Evolutionary conservation across 1,284 basidiomycete genomes (phyloP).

Genomic region (Apiotrichum porosum): DNA sequence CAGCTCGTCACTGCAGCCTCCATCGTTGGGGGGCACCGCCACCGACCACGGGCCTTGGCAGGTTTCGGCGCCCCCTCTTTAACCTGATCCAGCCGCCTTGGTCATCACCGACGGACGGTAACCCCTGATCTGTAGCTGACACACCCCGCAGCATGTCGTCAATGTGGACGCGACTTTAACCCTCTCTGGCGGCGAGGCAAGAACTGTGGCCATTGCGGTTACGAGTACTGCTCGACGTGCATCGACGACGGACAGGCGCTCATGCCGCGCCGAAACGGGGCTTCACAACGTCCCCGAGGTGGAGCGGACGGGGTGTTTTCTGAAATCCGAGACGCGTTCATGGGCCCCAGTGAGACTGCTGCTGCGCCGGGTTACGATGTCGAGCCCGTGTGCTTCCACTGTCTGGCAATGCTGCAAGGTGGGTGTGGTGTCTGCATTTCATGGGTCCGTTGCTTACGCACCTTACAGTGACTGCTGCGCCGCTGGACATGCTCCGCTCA

Average conservation of each 20-base stretch:
- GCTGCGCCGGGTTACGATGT: constrained; percentile 40
- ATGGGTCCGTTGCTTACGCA: constrained; percentile 4
- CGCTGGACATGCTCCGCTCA: constrained; percentile 31
- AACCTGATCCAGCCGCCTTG: background rate
- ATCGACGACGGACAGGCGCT: constrained; percentile 44
- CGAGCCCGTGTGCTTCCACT: constrained; percentile 42
- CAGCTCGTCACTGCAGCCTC: background rate
- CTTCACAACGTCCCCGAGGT: background rate
- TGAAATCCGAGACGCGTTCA: constrained; percentile 27
- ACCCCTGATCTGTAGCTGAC: too few relatives aligned
- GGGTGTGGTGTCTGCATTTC: constrained; percentile 12
- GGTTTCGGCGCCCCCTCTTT: too few relatives aligned
- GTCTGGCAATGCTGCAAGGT: constrained; percentile 46
- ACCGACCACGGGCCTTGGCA: background rate
- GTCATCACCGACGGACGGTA: too few relatives aligned
- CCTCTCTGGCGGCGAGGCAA: constrained; percentile 40
- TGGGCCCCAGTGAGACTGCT: too few relatives aligned
- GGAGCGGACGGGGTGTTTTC: constrained; percentile 17
- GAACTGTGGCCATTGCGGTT: constrained; percentile 46
- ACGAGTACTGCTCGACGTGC: constrained; percentile 44
- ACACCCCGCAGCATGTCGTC: constrained; percentile 32
- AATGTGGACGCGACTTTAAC: constrained; percentile 46
- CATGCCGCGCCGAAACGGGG: constrained; percentile 37
- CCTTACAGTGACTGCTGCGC: constrained; percentile 37
- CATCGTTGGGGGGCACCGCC: background rate